Evolutionary conservation across 768 basidiomycete species (phyloP), one percentile per base, ranked within the genome.

Genomic region (Leccinum sublutescens): DNA sequence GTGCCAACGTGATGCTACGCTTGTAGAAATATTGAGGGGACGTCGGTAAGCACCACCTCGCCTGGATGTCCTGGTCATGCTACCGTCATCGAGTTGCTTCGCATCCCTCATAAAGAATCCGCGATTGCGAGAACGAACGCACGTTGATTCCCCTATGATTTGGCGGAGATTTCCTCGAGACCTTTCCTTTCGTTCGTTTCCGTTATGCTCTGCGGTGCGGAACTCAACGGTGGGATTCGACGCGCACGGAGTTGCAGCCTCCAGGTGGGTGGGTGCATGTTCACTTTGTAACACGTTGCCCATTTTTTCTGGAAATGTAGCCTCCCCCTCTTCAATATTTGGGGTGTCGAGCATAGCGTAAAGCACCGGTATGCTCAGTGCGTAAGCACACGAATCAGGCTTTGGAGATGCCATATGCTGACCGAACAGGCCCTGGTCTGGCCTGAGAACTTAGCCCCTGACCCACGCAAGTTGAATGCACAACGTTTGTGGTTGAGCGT

Each of bases 1-100:
- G 55, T 62, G 70, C 69, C 62, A 70, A 52, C 63, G 49, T 67
- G 70, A 67, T 70, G 56, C 57, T 70, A 70, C 61, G 65, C 61
- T 45, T 60, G 57, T 53, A 69, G 56, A 53, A 55, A 66, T 58
- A 60, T 66, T 66, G 69, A 61, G 64, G 51, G 53, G 56, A 62
- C 60, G 40, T 60, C 59, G 56, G 70, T 61, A 57, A 62, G 67
- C 64, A 67, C 59, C 62, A 64, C 56, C 53, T 55, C 48, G 47
- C 54, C 54, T 57, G 61, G 58, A 51, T 60, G 56, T 50, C 53
- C 52, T 56, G 36, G 31, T 51, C 53, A 48, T 43, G 52, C 54
- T 55, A 17, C 33, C 40, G 54, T 60, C 56, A 56, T 55, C 23
- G 54, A 59, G 54, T 9, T 45, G 60, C 65, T 56, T 64, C 52